A percentile compares a stretch with the other conserved stretches of the same genome.
Evolutionary conservation across 2,329 filamentous ascomycete species (phyloP).

Genomic region (Beauveria sp.): DNA sequence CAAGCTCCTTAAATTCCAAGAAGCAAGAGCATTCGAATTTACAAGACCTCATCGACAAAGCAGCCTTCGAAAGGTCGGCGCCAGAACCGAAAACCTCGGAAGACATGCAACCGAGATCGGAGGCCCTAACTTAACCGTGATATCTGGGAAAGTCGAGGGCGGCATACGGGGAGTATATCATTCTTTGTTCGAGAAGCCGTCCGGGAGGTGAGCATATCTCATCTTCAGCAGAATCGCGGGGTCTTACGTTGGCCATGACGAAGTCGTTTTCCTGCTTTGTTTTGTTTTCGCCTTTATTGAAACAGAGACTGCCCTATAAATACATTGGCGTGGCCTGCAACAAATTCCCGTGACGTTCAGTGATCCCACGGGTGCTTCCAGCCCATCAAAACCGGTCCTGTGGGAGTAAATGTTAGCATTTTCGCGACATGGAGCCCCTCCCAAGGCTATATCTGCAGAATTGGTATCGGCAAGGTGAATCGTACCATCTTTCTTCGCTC

Average conservation of each 20-base stretch:
- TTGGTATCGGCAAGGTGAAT: neutral
- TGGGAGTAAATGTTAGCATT: neutral
- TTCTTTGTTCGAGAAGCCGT: conserved; percentile 55
- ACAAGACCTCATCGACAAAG: too few species aligned
- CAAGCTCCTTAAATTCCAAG: too few species aligned
- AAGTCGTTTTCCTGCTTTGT: neutral
- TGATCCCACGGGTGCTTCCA: conserved; percentile 98
- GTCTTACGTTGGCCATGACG: too few species aligned
- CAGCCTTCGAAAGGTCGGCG: too few species aligned
- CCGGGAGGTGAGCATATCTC: neutral
- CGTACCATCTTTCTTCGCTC: conserved; percentile 87
- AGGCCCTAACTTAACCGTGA: neutral
- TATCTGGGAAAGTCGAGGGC: conserved; percentile 58
- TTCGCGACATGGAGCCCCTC: neutral
- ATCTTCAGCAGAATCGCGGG: too few species aligned
- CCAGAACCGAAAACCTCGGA: too few species aligned
- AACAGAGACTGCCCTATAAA: neutral
- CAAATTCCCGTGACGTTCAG: conserved; percentile 35
- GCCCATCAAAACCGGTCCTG: conserved; percentile 71
- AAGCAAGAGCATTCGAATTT: too few species aligned
- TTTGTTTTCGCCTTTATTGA: neutral
- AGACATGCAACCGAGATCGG: too few species aligned
- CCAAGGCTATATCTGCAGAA: neutral
- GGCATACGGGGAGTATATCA: conserved; percentile 62
- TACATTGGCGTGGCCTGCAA: neutral